phyloP scores from a whole-genome alignment of 495 filamentous ascomycete species.

The Bacidia gigantensis region DNA sequence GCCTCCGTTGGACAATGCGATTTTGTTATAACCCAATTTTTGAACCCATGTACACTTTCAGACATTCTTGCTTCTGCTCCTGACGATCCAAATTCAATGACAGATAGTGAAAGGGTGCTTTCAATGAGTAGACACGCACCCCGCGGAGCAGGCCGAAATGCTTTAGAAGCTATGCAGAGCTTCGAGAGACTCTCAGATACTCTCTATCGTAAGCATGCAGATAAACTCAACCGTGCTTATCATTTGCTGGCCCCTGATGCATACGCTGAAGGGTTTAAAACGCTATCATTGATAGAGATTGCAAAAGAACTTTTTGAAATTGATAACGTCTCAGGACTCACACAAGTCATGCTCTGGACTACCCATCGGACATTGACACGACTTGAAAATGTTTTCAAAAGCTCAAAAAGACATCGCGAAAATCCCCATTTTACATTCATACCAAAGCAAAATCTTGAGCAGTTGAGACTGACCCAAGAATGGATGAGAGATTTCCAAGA shows the following conservation, averaged over 20 bases:
- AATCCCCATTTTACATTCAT: slow-evolving; percentile 34
- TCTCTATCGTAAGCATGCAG: slow-evolving; percentile 32
- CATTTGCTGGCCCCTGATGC: slow-evolving; percentile 19
- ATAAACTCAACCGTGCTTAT: slow-evolving; percentile 27
- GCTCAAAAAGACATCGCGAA: slow-evolving; percentile 22
- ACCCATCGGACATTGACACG: slow-evolving; percentile 48
- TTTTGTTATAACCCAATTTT: slow-evolving; percentile 54
- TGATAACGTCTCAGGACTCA: slow-evolving; percentile 27
- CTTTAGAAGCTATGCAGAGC: slow-evolving; percentile 37
- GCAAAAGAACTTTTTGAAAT: slow-evolving; percentile 37
- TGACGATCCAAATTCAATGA: slow-evolving; percentile 23
- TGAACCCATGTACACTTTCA: slow-evolving; percentile 38
- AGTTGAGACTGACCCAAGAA: slow-evolving; percentile 32
- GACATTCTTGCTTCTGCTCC: slow-evolving; percentile 53
- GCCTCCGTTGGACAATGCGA: slow-evolving; percentile 30
- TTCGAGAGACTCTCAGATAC: slow-evolving; percentile 38
- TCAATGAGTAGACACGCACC: slow-evolving; percentile 37
- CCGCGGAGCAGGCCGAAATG: slow-evolving; percentile 31
- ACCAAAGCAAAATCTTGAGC: slow-evolving; percentile 30
- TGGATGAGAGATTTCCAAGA: slow-evolving; percentile 51
- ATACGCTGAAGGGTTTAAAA: slow-evolving; percentile 26
- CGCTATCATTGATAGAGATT: slow-evolving; percentile 51
- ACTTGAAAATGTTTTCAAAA: slow-evolving; percentile 35
- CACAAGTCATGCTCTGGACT: slow-evolving; percentile 46
- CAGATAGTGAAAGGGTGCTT: slow-evolving; percentile 32